These are phyloP conservation scores for Cercospora beticola DNA, from an alignment of 2,329 filamentous ascomycete species.

Conservation along the genomic window DNA sequence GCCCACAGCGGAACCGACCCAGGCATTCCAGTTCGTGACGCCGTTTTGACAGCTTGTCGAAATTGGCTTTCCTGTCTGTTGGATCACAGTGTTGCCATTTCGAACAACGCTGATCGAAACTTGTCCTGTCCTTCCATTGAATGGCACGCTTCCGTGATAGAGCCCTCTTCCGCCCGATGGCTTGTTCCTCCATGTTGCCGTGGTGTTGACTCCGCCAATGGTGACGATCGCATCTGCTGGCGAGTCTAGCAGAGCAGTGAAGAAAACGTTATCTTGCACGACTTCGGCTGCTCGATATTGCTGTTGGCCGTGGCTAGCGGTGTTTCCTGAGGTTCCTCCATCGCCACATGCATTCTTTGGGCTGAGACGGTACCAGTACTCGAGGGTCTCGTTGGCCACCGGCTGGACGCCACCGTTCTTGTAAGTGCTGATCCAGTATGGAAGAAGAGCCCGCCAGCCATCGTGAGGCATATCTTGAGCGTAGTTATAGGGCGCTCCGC, in stretches of 20 bases:
- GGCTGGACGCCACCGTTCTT: slow-evolving; percentile 44
- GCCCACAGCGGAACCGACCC: slow-evolving; percentile 18
- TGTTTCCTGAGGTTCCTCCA: slow-evolving; percentile 42
- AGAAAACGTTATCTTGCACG: slow-evolving; percentile 48
- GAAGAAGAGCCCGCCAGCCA: slow-evolving; percentile 51
- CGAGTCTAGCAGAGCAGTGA: slow-evolving; percentile 39
- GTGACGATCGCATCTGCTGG: slow-evolving; percentile 39
- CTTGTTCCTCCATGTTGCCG: slow-evolving; percentile 21
- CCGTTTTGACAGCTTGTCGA: slow-evolving; percentile 28
- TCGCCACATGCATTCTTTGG: slow-evolving; percentile 39
- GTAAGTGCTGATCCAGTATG: slow-evolving; percentile 54
- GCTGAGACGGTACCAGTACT: slow-evolving; percentile 48
- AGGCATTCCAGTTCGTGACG: slow-evolving; percentile 29
- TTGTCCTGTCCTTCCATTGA: slow-evolving; percentile 40
- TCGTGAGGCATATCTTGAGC: slow-evolving; percentile 52
- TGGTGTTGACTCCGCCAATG: slow-evolving; percentile 41
- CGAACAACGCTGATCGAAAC: slow-evolving; percentile 40
- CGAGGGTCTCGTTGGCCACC: slow-evolving; percentile 36
- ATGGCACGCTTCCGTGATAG: slow-evolving; percentile 34
- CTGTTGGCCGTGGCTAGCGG: slow-evolving; percentile 32
- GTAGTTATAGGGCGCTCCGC: slow-evolving; percentile 50
- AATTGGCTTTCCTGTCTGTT: slow-evolving; percentile 43
- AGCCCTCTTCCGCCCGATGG: slow-evolving; percentile 20
- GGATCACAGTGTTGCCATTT: slow-evolving; percentile 33
- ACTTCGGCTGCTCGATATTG: slow-evolving; percentile 33